Base-by-base conservation (phyloP, 805 yeast species). In the Ogataea henricii region DNA sequence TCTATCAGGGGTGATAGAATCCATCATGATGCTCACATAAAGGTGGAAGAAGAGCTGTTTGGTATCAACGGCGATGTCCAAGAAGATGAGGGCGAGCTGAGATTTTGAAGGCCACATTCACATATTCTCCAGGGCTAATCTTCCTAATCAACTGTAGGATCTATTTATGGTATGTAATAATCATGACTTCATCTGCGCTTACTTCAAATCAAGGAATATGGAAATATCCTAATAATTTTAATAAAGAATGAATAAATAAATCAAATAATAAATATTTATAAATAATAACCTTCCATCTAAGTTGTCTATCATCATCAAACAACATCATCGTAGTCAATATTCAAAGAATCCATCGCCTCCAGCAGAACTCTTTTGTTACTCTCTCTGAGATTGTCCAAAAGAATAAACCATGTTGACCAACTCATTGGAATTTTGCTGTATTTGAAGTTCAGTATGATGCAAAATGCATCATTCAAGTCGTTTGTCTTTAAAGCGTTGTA, bases 21-120 rank as follows among this genome's bases (percentile, higher is more conserved):
- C 26, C 43, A 39, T 16, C 23, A 27, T 20, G 34, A 39, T 25
- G 5, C 17, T 8, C 12, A 22, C 5, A 30, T 13, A 16, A 30
- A 30, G 21, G 36, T 20, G 32, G 46, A 43, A 14, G 46, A 43
- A 12, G 46, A 35, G n/a, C 14, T 43, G 35, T 43, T 43, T 26
- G 37, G 37, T 16, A 17, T 43, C 22, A 34, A 43, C 26, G 41
- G 27, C 40, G 46, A 36, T 18, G 36, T 26, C 7, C 13, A 33
- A 2, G 33, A 23, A 14, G 14, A 18, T 14, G 41, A 29, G 8
- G 34, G 14, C 7, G 46, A 43, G 25, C 25, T 42, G 7, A 40
- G 40, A 10, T 42, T 42, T 14, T 42, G 34, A 33, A 20, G 20
- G n/a, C n/a, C n/a, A n/a, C n/a, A 8, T 23, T 3, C n/a, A 12